phyloP scores from a whole-genome alignment of 768 basidiomycete genomes.

The Termitomyces sp. region DNA sequence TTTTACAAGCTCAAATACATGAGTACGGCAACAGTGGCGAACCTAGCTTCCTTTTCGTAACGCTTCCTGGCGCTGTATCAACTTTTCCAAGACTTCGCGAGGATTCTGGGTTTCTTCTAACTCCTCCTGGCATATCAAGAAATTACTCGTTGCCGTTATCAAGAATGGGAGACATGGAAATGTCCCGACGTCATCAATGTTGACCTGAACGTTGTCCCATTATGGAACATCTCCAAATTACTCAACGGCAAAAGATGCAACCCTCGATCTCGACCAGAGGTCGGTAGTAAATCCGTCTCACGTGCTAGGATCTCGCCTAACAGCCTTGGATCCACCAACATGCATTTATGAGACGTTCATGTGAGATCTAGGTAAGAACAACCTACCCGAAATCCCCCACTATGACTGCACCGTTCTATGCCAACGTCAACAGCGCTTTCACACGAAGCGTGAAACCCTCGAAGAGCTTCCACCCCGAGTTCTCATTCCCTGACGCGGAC shows the following conservation, averaged over 20 bases:
- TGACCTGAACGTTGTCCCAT: not conserved
- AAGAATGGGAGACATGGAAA: not conserved
- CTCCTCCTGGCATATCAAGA: not conserved
- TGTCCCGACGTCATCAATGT: not conserved
- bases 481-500: constrained; percentile 28
- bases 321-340: constrained; percentile 14
- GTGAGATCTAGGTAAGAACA: constrained; percentile 2
- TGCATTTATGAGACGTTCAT: constrained; percentile 15
- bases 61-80: constrained; percentile 4
- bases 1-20: constrained; percentile 9
- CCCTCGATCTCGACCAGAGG: constrained; percentile 8
- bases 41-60: constrained; percentile 11
- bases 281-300: constrained; percentile 15
- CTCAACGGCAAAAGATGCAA: constrained; percentile 10
- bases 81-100: not conserved
- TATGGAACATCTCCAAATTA: constrained; percentile 8
- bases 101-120: not conserved
- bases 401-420: constrained; percentile 15
- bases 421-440: constrained; percentile 6
- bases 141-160: not conserved
- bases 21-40: constrained; percentile 6
- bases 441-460: not conserved
- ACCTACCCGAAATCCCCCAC: constrained; percentile 7
- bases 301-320: constrained; percentile 17
- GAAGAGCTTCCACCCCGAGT: constrained; percentile 24